These are phyloP conservation scores for Fistulinella prunicolor DNA, from an alignment of 768 basidiomycete species.

Conservation along the genomic window DNA sequence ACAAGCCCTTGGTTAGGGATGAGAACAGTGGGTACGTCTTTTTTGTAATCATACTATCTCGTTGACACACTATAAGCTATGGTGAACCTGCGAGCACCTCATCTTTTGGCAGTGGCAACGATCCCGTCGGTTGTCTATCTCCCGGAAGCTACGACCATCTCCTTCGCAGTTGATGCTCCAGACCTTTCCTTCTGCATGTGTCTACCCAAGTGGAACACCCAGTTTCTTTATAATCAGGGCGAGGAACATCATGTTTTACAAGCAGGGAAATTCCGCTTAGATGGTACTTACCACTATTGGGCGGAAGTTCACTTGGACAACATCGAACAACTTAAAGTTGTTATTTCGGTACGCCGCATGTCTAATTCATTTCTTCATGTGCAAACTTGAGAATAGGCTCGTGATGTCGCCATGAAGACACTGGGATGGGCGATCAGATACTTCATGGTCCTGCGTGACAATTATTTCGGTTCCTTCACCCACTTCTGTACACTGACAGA, in stretches of 20 bases:
- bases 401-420: slow-evolving; percentile 58
- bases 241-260: slow-evolving; percentile 62
- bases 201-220: slow-evolving; percentile 88
- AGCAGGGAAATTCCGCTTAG: slow-evolving; percentile 51
- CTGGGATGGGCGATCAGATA: slow-evolving; percentile 89
- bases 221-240: slow-evolving; percentile 61
- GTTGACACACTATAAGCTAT: slow-evolving; percentile 50
- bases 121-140: slow-evolving; percentile 73
- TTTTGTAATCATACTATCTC: not conserved
- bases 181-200: slow-evolving; percentile 58
- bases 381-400: slow-evolving; percentile 36
- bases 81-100: slow-evolving; percentile 59
- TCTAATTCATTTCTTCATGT: not conserved
- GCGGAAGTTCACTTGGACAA: slow-evolving; percentile 62
- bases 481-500: slow-evolving; percentile 88
- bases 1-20: slow-evolving; percentile 76
- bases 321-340: slow-evolving; percentile 74
- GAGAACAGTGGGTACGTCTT: slow-evolving; percentile 65
- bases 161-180: slow-evolving; percentile 61
- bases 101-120: slow-evolving; percentile 46
- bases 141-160: slow-evolving; percentile 62
- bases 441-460: slow-evolving; percentile 85
- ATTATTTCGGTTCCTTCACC: slow-evolving; percentile 93
- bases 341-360: slow-evolving; percentile 47
- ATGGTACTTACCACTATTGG: slow-evolving; percentile 75